Evolutionary conservation across 805 yeast genomes (phyloP).

Genomic region (Ogataea allantospora): DNA sequence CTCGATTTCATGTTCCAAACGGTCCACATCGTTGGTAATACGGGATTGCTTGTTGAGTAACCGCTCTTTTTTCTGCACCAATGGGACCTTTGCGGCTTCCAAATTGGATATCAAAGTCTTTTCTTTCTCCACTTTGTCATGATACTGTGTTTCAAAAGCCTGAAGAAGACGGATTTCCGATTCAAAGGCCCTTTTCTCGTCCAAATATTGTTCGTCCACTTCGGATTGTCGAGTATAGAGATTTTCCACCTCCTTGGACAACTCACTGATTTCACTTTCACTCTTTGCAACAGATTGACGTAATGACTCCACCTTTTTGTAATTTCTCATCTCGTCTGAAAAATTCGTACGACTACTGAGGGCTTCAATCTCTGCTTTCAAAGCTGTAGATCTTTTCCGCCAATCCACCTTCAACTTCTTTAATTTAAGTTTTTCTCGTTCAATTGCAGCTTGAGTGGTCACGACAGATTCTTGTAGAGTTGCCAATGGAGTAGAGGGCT

Average conservation of each 20-base stretch:
- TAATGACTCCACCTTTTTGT: constrained; percentile 50
- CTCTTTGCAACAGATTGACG: constrained; percentile 43
- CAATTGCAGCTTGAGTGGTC: constrained; percentile 59
- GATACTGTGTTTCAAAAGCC: constrained; percentile 31
- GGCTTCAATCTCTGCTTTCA: constrained; percentile 56
- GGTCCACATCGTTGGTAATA: constrained; percentile 25
- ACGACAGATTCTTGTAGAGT: constrained; percentile 65
- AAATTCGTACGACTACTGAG: constrained; percentile 47
- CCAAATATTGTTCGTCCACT: constrained; percentile 37
- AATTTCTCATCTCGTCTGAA: constrained; percentile 55
- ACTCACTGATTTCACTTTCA: constrained; percentile 36
- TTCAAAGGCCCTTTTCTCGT: constrained; percentile 39
- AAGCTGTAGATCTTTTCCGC: constrained; percentile 48
- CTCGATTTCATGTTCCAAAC: constrained; percentile 27
- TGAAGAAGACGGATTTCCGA: constrained; percentile 33
- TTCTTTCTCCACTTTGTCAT: constrained; percentile 25
- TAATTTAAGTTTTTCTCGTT: constrained; percentile 54
- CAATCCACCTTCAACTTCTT: constrained; percentile 59
- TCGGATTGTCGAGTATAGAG: constrained; percentile 38
- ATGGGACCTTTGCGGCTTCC: constrained; percentile 30
- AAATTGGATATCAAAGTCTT: constrained; percentile 25
- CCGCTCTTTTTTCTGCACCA: constrained; percentile 35
- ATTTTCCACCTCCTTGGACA: constrained; percentile 37
- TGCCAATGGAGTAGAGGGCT: constrained; percentile 50
- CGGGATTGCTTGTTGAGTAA: constrained; percentile 32